Percentiles rank a stretch among this genome's conserved stretches.
These are phyloP conservation scores for Sordariomycetes sp. DNA, from an alignment of 2,329 filamentous ascomycete genomes.

Conservation along the genomic window DNA sequence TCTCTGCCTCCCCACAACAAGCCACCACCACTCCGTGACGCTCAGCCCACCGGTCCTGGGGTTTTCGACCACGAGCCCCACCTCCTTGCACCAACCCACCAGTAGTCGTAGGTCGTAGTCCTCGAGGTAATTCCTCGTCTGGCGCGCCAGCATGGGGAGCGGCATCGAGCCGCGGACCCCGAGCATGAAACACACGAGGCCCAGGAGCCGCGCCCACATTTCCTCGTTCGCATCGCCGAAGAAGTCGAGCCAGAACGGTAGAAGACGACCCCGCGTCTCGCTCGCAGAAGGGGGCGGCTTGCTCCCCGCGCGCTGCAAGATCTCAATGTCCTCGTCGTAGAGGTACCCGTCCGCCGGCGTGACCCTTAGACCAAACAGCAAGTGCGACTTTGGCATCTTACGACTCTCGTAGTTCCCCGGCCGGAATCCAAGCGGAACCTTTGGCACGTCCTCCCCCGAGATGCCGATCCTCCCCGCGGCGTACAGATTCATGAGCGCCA, in stretches of 20 bases:
- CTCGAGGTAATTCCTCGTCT: slow-evolving; percentile 45
- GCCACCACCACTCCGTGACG: slow-evolving; percentile 56
- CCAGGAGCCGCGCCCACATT: slow-evolving; percentile 52
- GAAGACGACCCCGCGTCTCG: slow-evolving; percentile 26
- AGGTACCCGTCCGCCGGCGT: slow-evolving; percentile 45
- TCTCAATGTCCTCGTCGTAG: slow-evolving; percentile 34
- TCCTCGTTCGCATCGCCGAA: slow-evolving; percentile 42
- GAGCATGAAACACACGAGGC: slow-evolving; percentile 47
- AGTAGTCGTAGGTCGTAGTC: slow-evolving; percentile 48
- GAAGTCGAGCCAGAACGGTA: slow-evolving; percentile 64
- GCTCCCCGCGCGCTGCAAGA: slow-evolving; percentile 19
- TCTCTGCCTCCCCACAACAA: slow-evolving; percentile 30
- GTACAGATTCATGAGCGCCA: slow-evolving; percentile 55
- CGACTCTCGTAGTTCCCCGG: slow-evolving; percentile 60
- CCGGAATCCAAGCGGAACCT: slow-evolving; percentile 57
- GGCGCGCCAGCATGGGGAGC: slow-evolving; percentile 34
- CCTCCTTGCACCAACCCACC: slow-evolving; percentile 41
- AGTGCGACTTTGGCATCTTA: slow-evolving; percentile 50
- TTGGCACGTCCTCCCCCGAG: slow-evolving; percentile 37
- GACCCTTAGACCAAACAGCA: slow-evolving; percentile 50
- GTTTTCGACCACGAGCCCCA: slow-evolving; percentile 34
- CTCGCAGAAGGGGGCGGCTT: slow-evolving; percentile 23
- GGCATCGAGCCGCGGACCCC: slow-evolving; percentile 48
- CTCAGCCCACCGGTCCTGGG: slow-evolving; percentile 25
- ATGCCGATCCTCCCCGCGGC: slow-evolving; percentile 42